A percentile compares a stretch with the other conserved stretches of the same genome.
Conservation (phyloP, 352 stramenopile genomes). For the Elongisporangium prolatum region DNA sequence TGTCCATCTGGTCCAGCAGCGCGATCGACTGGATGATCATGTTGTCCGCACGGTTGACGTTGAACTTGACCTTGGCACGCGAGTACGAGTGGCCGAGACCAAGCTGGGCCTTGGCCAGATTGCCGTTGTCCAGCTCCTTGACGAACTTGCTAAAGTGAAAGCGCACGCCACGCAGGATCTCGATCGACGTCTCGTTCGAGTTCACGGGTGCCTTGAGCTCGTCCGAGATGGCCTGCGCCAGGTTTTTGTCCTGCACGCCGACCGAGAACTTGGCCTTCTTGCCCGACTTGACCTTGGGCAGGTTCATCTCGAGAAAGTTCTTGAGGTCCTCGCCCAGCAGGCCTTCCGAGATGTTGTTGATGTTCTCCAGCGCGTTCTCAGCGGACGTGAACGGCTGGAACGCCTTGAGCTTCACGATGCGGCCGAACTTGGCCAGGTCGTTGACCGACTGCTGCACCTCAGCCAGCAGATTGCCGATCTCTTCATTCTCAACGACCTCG, state of each 20-base stretch:
- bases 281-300: slow-evolving; percentile 94
- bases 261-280: slow-evolving; percentile 90
- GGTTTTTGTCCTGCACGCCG: slow-evolving; percentile 92
- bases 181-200: slow-evolving; percentile 96
- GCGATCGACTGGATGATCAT: slow-evolving; percentile 99
- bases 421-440: slow-evolving; percentile 94
- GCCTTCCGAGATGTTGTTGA: slow-evolving; percentile 98
- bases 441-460: slow-evolving; percentile 91
- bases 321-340: slow-evolving; percentile 92
- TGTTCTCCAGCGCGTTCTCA: slow-evolving; percentile 99
- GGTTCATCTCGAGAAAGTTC: slow-evolving; percentile 99
- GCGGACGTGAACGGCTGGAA: slow-evolving; percentile 99
- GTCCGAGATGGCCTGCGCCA: slow-evolving; percentile 94
- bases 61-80: slow-evolving; percentile 99
- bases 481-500: slow-evolving; percentile 97
- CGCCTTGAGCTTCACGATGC: slow-evolving; percentile 98
- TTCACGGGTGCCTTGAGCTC: slow-evolving; percentile 92
- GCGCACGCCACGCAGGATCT: slow-evolving; percentile 96
- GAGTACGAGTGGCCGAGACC: slow-evolving; percentile 99
- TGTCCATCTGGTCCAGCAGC: slow-evolving; percentile 99
- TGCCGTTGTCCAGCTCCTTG: slow-evolving; percentile 95
- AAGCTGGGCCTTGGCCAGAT: slow-evolving; percentile 97
- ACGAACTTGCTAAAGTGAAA: slow-evolving; percentile 98
- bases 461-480: slow-evolving; percentile 89
- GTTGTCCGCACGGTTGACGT: slow-evolving; percentile 99